Conservation (phyloP, 2,329 filamentous ascomycete species). For the Triangularia setosa region DNA sequence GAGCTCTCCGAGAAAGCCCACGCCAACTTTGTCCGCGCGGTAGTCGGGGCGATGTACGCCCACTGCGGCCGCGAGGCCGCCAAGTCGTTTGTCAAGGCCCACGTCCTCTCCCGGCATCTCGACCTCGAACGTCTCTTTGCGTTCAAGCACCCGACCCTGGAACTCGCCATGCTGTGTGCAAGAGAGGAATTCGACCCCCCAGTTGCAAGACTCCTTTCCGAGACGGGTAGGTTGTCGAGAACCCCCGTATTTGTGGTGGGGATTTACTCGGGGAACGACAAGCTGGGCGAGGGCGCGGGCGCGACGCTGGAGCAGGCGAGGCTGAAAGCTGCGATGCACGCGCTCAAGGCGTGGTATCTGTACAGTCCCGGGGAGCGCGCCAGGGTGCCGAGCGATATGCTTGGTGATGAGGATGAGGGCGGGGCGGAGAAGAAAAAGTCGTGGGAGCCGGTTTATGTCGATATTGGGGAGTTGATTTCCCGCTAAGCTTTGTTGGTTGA, state of each 20-base stretch:
- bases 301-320: constrained; percentile 74
- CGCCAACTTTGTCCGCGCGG: constrained; percentile 74
- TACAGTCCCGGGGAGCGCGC: constrained; percentile 72
- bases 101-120: constrained; percentile 77
- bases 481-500: constrained; percentile 15
- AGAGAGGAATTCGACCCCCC: constrained; percentile 86
- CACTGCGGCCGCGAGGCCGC: constrained; percentile 76
- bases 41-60: constrained; percentile 80
- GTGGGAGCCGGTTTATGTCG: constrained; percentile 66
- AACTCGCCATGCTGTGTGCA: constrained; percentile 77
- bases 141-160: constrained; percentile 78
- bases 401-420: constrained; percentile 60
- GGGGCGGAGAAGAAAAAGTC: constrained; percentile 56
- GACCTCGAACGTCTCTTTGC: constrained; percentile 75
- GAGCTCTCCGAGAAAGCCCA: constrained; percentile 33
- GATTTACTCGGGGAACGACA: constrained; percentile 86
- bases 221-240: constrained; percentile 81
- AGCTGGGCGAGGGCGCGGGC: constrained; percentile 86
- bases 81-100: constrained; percentile 76
- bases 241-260: constrained; percentile 92
- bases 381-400: constrained; percentile 66
- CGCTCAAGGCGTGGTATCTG: constrained; percentile 92
- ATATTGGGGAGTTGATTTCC: constrained; percentile 65
- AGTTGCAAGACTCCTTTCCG: constrained; percentile 79
- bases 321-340: constrained; percentile 73